Evolutionary conservation across 306 rosid genomes (phyloP), one percentile per base, ranked within the genome.

Genomic region (Luffa aegyptiaca): DNA sequence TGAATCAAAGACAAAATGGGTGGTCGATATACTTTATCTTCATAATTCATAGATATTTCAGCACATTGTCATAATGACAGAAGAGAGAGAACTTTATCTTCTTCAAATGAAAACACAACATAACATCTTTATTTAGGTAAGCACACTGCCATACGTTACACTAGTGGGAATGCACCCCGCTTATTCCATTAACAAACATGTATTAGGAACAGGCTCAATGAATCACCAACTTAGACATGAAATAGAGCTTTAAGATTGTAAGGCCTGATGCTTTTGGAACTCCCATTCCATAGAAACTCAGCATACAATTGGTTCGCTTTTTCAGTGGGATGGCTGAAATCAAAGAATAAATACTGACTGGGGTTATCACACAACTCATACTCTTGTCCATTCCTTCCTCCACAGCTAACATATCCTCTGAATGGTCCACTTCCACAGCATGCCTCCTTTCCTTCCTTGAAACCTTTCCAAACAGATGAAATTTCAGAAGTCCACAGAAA

Each of bases 351-450:
- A 16, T 82, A 83, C 41, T 83, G 20, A 9, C 18, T 45, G 6
- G 75, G 75, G 16, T 68, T n/a, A n/a, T 41, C 3, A 41, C 75
- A 68, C 51, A 68, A 18, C 75, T 68, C 13, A 68, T 68, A 68
- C 52, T 68, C 17, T 41, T 68, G 52, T 20, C 82, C 78, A 16
- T 42, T 39, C 7, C 79, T 82, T 63, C 78, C 83, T 64, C 87
- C 86, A 9, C 87, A 83, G 81, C 90, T 72, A 20, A 10, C 21
- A 9, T 8, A 51, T 62, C 81, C 88, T 63, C 76, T 72, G 8
- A 76, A 83, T 8, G 83, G 71, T 3, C 88, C 87, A 77, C 58
- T 81, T 18, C 90, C 90, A 83, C 90, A 88, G 16, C 88, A 85
- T 1, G 88, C 86, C 31, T 20, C 70, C 66, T 71, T 26, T 79